Evolutionary conservation across 2,329 filamentous ascomycete genomes (phyloP), one percentile per base, ranked within the genome.

Genomic region (Ramularia endophylla): DNA sequence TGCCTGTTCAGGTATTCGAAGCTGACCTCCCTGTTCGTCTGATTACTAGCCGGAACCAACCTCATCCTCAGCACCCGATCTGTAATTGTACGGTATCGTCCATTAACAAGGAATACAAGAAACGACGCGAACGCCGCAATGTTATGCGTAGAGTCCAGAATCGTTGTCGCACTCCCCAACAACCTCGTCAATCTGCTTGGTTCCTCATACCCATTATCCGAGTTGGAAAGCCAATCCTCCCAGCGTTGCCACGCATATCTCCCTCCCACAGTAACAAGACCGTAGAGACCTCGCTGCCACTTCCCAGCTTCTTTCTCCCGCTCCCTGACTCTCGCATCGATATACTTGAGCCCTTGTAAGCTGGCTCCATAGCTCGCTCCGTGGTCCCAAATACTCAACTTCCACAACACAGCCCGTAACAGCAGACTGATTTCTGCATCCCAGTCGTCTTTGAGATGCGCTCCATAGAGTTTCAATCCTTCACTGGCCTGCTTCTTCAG

Each of bases 1-100:
- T 98, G 92, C 35, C 92, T 82, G 63, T 98, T 98, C 36, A 97
- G 78, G 58, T 95, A 97, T 66, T 98, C 92, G 61, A 98, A 97
- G 1, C 87, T 94, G 18, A 98, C 89, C 65, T 97, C 88, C 22
- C 90, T 78, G 60, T 80, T 87, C 50, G 94, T 84, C 60, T 94
- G 86, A 58, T 79, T 87, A 3, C 84, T 89, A 4, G 85, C 84
- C 6, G 92, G 85, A 3, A 87, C 84, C 32, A 98, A 77, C 41
- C 90, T 82, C 64, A 98, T 82, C 44, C 85, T 77, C 40, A 98
- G 70, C 8, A 92, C 62, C 40, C 92, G 80, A 63, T 98, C 92
- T 38, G 94, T 77, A 11, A 98, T 70, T 1, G 92, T 98, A 43
- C 92, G 78, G 63, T 97, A 97, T 54, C 85, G 78, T 12, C 92